Conservation (phyloP, 108 stramenopile genomes). For the Cylindrotheca closterium region DNA sequence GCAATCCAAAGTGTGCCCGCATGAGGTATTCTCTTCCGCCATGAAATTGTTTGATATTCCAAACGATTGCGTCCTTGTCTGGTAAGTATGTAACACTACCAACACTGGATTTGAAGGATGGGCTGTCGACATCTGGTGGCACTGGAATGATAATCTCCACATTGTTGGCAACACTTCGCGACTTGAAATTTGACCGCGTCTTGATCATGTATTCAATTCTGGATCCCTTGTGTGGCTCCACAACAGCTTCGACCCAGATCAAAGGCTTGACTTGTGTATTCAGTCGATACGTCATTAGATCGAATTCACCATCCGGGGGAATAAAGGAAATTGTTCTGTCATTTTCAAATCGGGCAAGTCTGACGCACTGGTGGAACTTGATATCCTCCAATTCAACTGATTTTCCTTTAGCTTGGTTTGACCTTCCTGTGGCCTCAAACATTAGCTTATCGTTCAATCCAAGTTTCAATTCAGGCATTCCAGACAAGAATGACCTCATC, state of each 20-base stretch:
- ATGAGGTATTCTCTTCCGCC: slow-evolving; percentile 95
- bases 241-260: slow-evolving; percentile 99
- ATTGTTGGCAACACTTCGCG: slow-evolving; percentile 96
- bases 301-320: slow-evolving; percentile 99
- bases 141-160: slow-evolving; percentile 99
- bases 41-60: slow-evolving; percentile 98
- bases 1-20: slow-evolving; percentile 99
- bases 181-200: slow-evolving; percentile 98
- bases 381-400: slow-evolving; percentile 99
- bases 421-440: slow-evolving; percentile 84
- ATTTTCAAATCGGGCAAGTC: slow-evolving; percentile 97
- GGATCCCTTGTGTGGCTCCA: slow-evolving; percentile 94
- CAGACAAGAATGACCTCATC: slow-evolving; percentile 95
- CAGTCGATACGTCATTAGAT: slow-evolving; percentile 98
- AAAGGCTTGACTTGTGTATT: slow-evolving; percentile 99
- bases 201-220: slow-evolving; percentile 99
- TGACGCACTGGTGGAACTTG: slow-evolving; percentile 99
- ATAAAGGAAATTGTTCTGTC: slow-evolving; percentile 99
- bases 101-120: slow-evolving; percentile 94
- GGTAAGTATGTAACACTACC: slow-evolving; percentile 98
- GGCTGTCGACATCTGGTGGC: slow-evolving; percentile 98
- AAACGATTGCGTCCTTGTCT: slow-evolving; percentile 95
- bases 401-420: slow-evolving; percentile 74
- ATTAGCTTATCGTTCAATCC: slow-evolving; percentile 99
- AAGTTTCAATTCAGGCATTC: slow-evolving; percentile 99